A percentile compares a stretch with the other conserved stretches of the same genome.
These are phyloP conservation scores for Aspergillus alliaceus DNA, from an alignment of 2,329 filamentous ascomycete genomes.

Conservation along the genomic window DNA sequence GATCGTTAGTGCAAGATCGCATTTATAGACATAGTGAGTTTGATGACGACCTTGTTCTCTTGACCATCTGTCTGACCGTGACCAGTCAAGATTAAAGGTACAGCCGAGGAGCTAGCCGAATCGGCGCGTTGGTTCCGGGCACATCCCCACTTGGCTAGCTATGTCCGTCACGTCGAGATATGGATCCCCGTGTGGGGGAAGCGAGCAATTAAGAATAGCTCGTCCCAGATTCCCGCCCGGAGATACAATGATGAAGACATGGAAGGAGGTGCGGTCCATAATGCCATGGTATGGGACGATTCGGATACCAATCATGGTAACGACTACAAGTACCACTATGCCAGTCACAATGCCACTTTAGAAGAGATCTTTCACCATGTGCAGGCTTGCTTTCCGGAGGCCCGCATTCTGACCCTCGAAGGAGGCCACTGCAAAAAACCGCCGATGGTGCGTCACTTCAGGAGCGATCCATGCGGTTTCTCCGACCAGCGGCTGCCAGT, in stretches of 20 bases:
- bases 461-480: slow-evolving; percentile 32
- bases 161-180: slow-evolving; percentile 72
- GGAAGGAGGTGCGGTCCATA: slow-evolving; percentile 23
- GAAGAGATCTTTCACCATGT: slow-evolving; percentile 70
- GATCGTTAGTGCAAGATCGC: slow-evolving; percentile 66
- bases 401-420: slow-evolving; percentile 68
- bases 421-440: slow-evolving; percentile 77
- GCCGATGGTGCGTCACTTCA: slow-evolving; percentile 64
- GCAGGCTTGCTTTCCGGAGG: slow-evolving; percentile 57
- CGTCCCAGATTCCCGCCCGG: slow-evolving; percentile 29
- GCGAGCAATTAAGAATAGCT: slow-evolving; percentile 51
- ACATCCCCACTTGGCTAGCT: slow-evolving; percentile 59
- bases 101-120: slow-evolving; percentile 60
- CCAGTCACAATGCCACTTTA: slow-evolving; percentile 65
- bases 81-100: slow-evolving; percentile 70
- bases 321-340: slow-evolving; percentile 33
- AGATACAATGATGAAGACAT: slow-evolving; percentile 24
- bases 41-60: not conserved
- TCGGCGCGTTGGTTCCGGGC: slow-evolving; percentile 61
- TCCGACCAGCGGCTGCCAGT: slow-evolving; percentile 42
- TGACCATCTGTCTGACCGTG: slow-evolving; percentile 4
- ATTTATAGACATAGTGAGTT: slow-evolving; percentile 65
- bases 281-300: slow-evolving; percentile 27
- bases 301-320: slow-evolving; percentile 22
- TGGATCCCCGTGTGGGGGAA: slow-evolving; percentile 74